phyloP scores from a whole-genome alignment of 2,329 filamentous ascomycete genomes.

The Diplodia sapinea region DNA sequence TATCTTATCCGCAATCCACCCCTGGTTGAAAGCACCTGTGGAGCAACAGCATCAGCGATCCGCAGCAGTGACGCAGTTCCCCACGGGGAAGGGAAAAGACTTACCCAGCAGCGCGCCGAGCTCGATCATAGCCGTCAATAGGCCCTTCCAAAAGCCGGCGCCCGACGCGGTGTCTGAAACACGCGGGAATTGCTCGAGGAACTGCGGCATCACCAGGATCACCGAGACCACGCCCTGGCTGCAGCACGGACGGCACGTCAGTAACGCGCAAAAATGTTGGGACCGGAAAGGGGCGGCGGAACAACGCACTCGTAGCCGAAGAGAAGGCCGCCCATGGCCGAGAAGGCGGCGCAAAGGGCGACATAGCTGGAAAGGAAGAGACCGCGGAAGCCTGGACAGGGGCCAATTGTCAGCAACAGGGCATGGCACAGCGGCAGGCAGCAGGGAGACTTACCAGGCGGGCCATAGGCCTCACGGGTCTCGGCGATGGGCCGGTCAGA shows the following conservation, averaged over 20 bases:
- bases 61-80: slow-evolving; percentile 36
- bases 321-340: slow-evolving; percentile 57
- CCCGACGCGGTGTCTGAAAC: slow-evolving; percentile 51
- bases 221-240: slow-evolving; percentile 53
- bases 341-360: slow-evolving; percentile 58
- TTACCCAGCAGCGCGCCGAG: slow-evolving; percentile 55
- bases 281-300: not conserved
- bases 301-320: slow-evolving; percentile 55
- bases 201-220: slow-evolving; percentile 60
- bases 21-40: slow-evolving; percentile 41
- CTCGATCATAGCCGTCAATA: slow-evolving; percentile 62
- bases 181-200: slow-evolving; percentile 53
- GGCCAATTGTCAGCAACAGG: slow-evolving; percentile 1
- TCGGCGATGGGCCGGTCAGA: slow-evolving; percentile 33
- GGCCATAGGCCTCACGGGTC: slow-evolving; percentile 38
- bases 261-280: slow-evolving; percentile 38
- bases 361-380: slow-evolving; percentile 58
- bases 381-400: slow-evolving; percentile 51
- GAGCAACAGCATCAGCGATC: slow-evolving; percentile 34
- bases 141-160: slow-evolving; percentile 53
- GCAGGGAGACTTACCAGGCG: slow-evolving; percentile 35
- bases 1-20: slow-evolving; percentile 59
- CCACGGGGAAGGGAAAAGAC: slow-evolving; percentile 28
- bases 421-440: not conserved
- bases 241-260: slow-evolving; percentile 10